phyloP scores from a whole-genome alignment of 805 yeast genomes.

The Sugiyamaella mastotermitis region DNA sequence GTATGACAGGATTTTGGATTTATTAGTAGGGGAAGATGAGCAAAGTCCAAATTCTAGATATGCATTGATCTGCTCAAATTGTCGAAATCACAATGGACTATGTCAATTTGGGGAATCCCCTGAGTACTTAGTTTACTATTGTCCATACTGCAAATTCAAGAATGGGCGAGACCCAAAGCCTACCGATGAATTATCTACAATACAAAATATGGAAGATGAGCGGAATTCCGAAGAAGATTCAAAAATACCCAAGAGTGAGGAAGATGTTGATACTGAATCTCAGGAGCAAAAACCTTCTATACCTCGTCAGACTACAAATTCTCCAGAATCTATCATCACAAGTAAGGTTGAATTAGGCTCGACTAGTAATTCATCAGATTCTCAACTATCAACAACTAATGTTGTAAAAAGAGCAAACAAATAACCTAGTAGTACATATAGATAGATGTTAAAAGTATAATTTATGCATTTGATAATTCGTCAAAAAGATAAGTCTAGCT shows the following conservation, averaged over 20 bases:
- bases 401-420: too few relatives aligned
- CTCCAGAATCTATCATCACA: too few relatives aligned
- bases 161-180: conserved; percentile 10
- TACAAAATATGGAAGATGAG: not conserved
- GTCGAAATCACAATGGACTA: conserved; percentile 69
- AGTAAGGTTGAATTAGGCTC: too few relatives aligned
- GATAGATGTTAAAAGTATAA: too few relatives aligned
- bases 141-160: conserved; percentile 48
- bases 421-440: too few relatives aligned
- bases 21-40: conserved; percentile 59
- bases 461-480: too few relatives aligned
- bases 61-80: conserved; percentile 66
- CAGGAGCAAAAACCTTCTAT: not conserved
- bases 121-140: conserved; percentile 44
- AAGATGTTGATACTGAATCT: conserved; percentile 1
- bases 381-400: too few relatives aligned
- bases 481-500: too few relatives aligned
- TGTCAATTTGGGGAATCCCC: conserved; percentile 68
- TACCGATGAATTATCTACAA: not conserved
- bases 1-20: conserved; percentile 38
- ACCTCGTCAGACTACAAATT: too few relatives aligned
- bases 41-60: conserved; percentile 51
- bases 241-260: not conserved
- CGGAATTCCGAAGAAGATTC: not conserved
- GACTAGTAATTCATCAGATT: too few relatives aligned